These are phyloP conservation scores for Solanum chacoense DNA, from an alignment of 305 asterid species.

Conservation along the genomic window DNA sequence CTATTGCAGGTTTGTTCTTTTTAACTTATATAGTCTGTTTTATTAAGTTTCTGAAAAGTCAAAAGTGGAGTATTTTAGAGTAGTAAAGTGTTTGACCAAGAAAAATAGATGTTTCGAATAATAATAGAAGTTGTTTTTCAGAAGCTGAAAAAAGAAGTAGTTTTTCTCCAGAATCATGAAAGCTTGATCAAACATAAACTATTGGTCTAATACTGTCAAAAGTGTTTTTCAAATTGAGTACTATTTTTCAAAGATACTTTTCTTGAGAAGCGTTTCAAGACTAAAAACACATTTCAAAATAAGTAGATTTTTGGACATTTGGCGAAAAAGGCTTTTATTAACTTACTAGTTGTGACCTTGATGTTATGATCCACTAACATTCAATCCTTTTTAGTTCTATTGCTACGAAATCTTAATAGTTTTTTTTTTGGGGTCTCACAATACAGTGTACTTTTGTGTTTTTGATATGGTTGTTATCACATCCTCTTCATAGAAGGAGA, in stretches of 20 bases:
- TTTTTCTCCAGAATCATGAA: not conserved
- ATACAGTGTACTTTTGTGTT: not conserved
- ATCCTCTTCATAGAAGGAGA: not conserved
- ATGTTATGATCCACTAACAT: not conserved
- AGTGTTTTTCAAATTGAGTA: not conserved
- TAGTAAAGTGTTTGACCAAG: not conserved
- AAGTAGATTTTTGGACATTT: not conserved
- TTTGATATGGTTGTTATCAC: not conserved
- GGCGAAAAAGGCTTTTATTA: not conserved
- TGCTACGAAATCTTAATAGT: too few relatives aligned
- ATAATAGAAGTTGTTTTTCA: not conserved
- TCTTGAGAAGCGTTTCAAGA: not conserved
- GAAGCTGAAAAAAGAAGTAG: not conserved
- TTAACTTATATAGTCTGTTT: not conserved
- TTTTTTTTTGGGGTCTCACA: not conserved
- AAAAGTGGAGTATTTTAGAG: not conserved
- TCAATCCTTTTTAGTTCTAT: too few relatives aligned
- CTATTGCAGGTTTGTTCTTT: slow-evolving; percentile 26
- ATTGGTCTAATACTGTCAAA: not conserved
- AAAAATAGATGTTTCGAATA: not conserved
- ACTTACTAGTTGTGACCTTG: not conserved
- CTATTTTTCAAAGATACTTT: not conserved
- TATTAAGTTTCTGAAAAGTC: not conserved
- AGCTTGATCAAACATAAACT: not conserved
- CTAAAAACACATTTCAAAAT: not conserved